These are phyloP conservation scores for Suillus placidus DNA, from an alignment of 768 basidiomycete genomes.

Conservation along the genomic window DNA sequence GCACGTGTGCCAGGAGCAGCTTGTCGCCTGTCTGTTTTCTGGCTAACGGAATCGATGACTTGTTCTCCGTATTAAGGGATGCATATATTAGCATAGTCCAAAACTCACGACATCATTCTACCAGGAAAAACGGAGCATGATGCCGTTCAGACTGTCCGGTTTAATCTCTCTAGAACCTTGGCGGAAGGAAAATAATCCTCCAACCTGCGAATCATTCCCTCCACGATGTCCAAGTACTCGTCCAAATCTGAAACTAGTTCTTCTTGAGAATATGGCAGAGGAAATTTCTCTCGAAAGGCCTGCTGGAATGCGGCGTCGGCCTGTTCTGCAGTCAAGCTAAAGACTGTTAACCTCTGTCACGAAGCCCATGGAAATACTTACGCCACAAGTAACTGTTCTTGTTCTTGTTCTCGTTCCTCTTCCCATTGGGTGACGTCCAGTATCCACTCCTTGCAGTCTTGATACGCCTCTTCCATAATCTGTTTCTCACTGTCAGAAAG, in stretches of 20 bases:
- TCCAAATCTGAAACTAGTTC: conserved; percentile 22
- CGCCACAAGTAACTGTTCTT: conserved; percentile 15
- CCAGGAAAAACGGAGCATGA: neutral
- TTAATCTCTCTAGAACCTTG: neutral
- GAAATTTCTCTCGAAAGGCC: conserved; percentile 31
- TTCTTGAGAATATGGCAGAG: conserved; percentile 16
- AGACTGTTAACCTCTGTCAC: neutral
- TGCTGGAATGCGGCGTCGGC: conserved; percentile 15
- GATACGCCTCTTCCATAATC: conserved; percentile 20
- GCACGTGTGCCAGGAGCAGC: neutral
- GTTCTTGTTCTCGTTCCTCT: conserved; percentile 17
- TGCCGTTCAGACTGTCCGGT: neutral
- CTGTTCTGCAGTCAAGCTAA: conserved; percentile 20
- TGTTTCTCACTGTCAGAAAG: conserved; percentile 27
- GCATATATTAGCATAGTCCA: neutral
- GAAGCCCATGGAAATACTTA: neutral
- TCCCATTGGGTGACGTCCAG: conserved; percentile 24
- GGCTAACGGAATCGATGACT: neutral
- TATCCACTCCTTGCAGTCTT: conserved; percentile 25
- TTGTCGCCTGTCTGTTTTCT: neutral
- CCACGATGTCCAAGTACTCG: conserved; percentile 29
- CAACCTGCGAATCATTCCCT: conserved; percentile 28
- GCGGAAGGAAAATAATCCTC: conserved; percentile 25
- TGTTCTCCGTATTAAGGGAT: neutral
- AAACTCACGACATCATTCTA: neutral